Percentiles rank a stretch among this genome's conserved stretches.
phyloP scores from a whole-genome alignment of 805 yeast genomes.

The Zygosaccharomyces gambellarensis region DNA sequence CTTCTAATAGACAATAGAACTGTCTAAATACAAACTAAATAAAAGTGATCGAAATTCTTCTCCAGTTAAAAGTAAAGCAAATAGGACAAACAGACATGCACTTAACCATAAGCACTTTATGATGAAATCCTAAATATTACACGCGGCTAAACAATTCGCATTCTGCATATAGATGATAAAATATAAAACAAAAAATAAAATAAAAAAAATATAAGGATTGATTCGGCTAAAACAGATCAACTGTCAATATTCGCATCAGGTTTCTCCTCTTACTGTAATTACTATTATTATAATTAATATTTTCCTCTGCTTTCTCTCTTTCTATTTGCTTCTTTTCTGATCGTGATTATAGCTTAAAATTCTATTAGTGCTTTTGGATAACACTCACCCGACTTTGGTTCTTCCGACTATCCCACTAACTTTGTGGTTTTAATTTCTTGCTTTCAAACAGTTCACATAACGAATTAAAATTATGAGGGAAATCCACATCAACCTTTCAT shows the following conservation, averaged over 20 bases:
- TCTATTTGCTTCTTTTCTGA: background rate
- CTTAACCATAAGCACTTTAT: constrained; percentile 1
- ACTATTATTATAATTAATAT: background rate
- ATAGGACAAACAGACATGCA: background rate
- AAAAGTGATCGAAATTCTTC: background rate
- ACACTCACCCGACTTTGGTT: background rate
- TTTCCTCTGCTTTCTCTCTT: background rate
- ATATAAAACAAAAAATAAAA: background rate
- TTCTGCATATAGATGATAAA: background rate
- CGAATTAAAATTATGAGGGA: background rate
- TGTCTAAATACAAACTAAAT: background rate
- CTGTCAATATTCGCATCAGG: background rate
- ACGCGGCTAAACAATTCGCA: constrained; percentile 2
- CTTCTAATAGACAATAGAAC: constrained; percentile 27
- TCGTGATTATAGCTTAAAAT: too few relatives aligned
- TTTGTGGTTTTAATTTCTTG: background rate
- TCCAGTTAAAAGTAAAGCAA: background rate
- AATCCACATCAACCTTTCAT: background rate
- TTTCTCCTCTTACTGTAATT: too few relatives aligned
- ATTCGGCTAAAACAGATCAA: constrained; percentile 2
- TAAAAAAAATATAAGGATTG: background rate
- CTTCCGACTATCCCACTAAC: background rate
- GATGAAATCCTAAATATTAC: constrained; percentile 7
- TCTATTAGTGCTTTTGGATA: too few relatives aligned
- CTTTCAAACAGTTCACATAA: too few relatives aligned